Evolutionary conservation across 164 flowering plant species (phyloP).

Genomic region (Macadamia tetraphylla): DNA sequence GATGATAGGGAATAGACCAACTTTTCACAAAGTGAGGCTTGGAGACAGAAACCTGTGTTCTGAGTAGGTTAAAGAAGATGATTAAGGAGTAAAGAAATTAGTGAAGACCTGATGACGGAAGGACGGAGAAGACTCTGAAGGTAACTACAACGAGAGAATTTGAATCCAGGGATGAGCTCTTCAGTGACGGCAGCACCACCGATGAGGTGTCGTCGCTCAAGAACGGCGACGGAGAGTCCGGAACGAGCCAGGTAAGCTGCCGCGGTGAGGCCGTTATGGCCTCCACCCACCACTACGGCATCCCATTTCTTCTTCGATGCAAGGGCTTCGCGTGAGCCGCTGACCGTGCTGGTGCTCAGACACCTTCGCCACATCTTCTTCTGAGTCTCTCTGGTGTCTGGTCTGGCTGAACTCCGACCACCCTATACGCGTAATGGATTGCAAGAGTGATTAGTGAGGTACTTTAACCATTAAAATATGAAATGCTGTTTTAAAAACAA

Average conservation of each 20-base stretch:
- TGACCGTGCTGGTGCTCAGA: not conserved
- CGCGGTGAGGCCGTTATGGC: slow-evolving; percentile 94
- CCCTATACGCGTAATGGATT: too few species aligned
- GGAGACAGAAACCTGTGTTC: too few species aligned
- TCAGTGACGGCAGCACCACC: slow-evolving; percentile 98
- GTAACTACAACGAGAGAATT: slow-evolving; percentile 94
- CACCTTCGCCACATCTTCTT: slow-evolving; percentile 1
- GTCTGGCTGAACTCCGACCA: too few species aligned
- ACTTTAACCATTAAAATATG: too few species aligned
- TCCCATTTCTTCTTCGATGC: slow-evolving; percentile 59
- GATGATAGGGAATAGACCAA: too few species aligned
- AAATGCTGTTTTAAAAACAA: too few species aligned
- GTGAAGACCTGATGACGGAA: slow-evolving; percentile 49
- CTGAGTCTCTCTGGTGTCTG: too few species aligned
- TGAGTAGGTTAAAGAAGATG: not conserved
- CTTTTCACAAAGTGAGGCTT: too few species aligned
- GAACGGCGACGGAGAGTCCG: slow-evolving; percentile 89
- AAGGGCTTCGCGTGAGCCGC: not conserved
- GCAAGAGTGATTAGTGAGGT: too few species aligned
- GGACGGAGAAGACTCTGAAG: slow-evolving; percentile 98
- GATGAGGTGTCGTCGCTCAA: slow-evolving; percentile 85
- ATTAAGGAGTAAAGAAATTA: not conserved
- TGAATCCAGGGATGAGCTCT: slow-evolving; percentile 87
- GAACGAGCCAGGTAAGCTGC: slow-evolving; percentile 91
- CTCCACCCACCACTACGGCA: slow-evolving; percentile 81